Base-by-base conservation (phyloP, 1,284 basidiomycete genomes). In the Retiboletus fuscus region DNA sequence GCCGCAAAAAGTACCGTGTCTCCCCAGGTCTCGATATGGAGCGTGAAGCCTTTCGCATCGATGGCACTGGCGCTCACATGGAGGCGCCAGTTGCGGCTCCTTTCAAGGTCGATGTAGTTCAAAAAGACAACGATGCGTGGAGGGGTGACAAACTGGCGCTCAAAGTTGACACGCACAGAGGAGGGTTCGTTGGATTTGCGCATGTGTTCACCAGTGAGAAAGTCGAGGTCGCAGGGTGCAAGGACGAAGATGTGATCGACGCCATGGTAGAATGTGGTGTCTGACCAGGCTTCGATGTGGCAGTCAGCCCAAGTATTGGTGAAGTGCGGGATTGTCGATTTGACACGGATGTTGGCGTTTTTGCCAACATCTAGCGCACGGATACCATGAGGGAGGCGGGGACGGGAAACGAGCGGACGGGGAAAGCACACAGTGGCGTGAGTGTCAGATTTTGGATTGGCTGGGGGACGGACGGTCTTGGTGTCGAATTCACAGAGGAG, bases 121-220 rank as follows among this genome's bases (percentile, higher is more conserved):
- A 77, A 60, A 64, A 79, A 79, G 2, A 76, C 68, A 16, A 78
- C 61, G 22, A 78, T 76, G 39, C 70, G 74, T 30, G 77, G 77
- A 22, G 77, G 74, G 7, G 76, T 79, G 49, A 73, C 60, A 22
- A 79, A 77, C 12, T 24, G 66, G 30, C 76, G 76, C n/a, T 75
- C 77, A 65, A 77, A 77, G 16, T 64, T 12, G 57, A 77, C 5
- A 10, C 72, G 69, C 55, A 70, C 63, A 4, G 70, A 55, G 1
- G 69, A 4, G 4, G 77, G 63, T 10, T 62, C 55, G 0, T 20
- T n/a, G 4, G n/a, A 20, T 28, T 3, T 18, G 15, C 74, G 72
- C 20, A 16, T 39, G 30, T 70, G 61, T 61, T 76, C 74, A 5
- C 76, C 77, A 2, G 76, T 75, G 30, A 78, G 76, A 30, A 79